Percentiles rank a stretch among this genome's conserved stretches.
Evolutionary conservation across 2,329 filamentous ascomycete species (phyloP).

Genomic region (Penicillium palitans): DNA sequence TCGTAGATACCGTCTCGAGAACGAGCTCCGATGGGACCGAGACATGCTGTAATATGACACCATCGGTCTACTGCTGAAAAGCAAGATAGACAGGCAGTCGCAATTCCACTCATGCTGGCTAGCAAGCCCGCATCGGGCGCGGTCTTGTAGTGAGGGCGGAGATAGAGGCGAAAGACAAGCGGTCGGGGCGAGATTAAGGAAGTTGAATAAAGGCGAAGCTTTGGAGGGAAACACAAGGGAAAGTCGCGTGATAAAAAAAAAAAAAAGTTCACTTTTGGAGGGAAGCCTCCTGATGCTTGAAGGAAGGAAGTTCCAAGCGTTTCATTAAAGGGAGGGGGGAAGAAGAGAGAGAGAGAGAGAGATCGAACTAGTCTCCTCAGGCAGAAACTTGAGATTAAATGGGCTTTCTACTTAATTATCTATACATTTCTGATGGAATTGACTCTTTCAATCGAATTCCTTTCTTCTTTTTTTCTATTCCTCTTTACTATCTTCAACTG

Average conservation of each 20-base stretch:
- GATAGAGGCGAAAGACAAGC: neutral
- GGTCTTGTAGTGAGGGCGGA: conserved; percentile 14
- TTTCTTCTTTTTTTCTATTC: neutral
- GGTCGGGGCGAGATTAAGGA: neutral
- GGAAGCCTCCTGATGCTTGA: conserved; percentile 8
- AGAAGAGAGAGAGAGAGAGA: neutral
- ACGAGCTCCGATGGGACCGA: conserved; percentile 58
- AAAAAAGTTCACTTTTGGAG: neutral
- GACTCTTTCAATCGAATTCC: neutral
- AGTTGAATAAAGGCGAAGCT: conserved; percentile 3
- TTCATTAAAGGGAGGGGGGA: conserved; percentile 9
- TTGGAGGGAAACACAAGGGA: neutral
- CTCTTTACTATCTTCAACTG: neutral
- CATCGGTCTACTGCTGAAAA: conserved; percentile 44
- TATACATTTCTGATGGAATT: neutral
- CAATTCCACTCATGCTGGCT: conserved; percentile 41
- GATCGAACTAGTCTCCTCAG: conserved; percentile 6
- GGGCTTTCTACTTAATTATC: neutral
- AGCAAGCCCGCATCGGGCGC: conserved; percentile 31
- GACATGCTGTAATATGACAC: conserved; percentile 47
- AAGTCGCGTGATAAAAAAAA: conserved; percentile 1
- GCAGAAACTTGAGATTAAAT: conserved; percentile 7
- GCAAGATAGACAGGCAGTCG: conserved; percentile 44
- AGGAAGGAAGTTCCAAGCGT: conserved; percentile 4
- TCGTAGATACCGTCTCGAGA: conserved; percentile 81